Base-by-base conservation (phyloP, 176 grass and related monocot genomes). In the Areca catechu region DNA sequence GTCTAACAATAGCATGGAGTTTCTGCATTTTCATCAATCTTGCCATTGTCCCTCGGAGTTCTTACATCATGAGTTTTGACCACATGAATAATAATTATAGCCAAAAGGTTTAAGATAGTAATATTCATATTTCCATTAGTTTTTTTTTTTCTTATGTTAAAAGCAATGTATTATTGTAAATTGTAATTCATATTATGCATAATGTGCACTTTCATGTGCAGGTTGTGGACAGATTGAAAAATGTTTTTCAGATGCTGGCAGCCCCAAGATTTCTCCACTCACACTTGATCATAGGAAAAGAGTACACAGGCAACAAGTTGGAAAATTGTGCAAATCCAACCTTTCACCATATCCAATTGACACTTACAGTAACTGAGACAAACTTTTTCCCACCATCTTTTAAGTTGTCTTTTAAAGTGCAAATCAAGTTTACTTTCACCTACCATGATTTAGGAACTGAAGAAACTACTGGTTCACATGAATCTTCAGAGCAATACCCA, bases 391-490 rank as follows among this genome's bases (percentile, higher is more conserved):
- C 61, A 28, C 18, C 19, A 49, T 7, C 37, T 9, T 61, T 15
- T 20, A 37, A 57, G 14, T 53, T 30, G 20, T 62, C 56, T 64
- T 58, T 70, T 66, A 43, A 53, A 71, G 23, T 65, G 54, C 22
- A 67, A 54, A 65, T 66, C 47, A 4, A 48, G 20, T 43, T 43
- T 43, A 14, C 34, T 43, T 51, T 19, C 34, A 43, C 20, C 54
- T 43, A 43, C 34, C 73, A 24, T 79, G 24, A 56, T 51, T 78
- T 62, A 82, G 80, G 63, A 73, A 77, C 51, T 56, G 78, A 83
- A 78, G 81, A 85, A 83, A 79, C 78, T 76, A 50, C 53, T 74
- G 57, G 61, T 59, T 79, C 69, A 55, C 71, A 76, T 54, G 70
- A 91, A 74, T 71, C 57, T 63, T 66, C 73, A 59, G 76, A 77